Base-by-base conservation (phyloP, 257 asterid genomes). In the Rehmannia glutinosa region DNA sequence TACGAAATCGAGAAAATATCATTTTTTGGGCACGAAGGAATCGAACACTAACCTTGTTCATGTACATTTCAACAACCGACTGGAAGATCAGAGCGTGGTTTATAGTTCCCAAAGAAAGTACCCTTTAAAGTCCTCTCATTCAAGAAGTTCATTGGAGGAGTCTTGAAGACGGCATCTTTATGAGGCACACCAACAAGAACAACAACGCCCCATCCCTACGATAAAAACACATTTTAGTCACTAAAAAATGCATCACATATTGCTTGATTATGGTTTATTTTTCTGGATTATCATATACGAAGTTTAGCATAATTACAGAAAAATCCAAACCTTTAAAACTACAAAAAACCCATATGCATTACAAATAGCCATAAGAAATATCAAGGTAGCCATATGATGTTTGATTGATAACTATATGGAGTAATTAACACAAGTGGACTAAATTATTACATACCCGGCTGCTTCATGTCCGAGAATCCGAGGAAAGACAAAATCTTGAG, bases 391-490 rank as follows among this genome's bases (percentile, higher is more conserved):
- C n/a, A n/a, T n/a, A n/a, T n/a, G n/a, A n/a, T n/a, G n/a, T n/a
- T n/a, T n/a, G n/a, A n/a, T n/a, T n/a, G n/a, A n/a, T n/a, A n/a
- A n/a, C n/a, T n/a, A n/a, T n/a, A n/a, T n/a, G n/a, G n/a, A n/a
- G n/a, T n/a, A n/a, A n/a, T n/a, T n/a, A n/a, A n/a, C n/a, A n/a
- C n/a, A n/a, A n/a, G n/a, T n/a, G n/a, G n/a, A n/a, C n/a, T n/a
- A n/a, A n/a, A n/a, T n/a, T n/a, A n/a, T n/a, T n/a, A 28, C 87
- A 19, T 87, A 90, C 97, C 96, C 97, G 61, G 91, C 73, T 15
- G 96, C 95, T 82, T 91, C 97, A 24, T 91, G 97, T 11, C 97
- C 96, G 25, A 86, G 65, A 50, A 91, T 86, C 16, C 96, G 80
- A 41, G 97, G 96, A 75, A 88, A 90, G n/a, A 84, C 58, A 1